Percentiles rank a stretch among this genome's conserved stretches.
Conservation (phyloP, 768 basidiomycete species). For the Suillus alpinus region DNA sequence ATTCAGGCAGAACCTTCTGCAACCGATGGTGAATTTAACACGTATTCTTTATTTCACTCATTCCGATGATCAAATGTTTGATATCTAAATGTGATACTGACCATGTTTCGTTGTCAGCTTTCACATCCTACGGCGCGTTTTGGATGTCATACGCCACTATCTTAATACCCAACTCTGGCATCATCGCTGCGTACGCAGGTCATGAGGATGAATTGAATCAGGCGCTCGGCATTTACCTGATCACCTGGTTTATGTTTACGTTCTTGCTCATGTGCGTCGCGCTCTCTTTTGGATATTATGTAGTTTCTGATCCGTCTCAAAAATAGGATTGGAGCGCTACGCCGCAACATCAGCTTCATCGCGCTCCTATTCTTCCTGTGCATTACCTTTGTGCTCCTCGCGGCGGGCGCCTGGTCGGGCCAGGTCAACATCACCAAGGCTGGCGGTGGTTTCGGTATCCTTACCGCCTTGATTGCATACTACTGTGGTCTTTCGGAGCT, state of each 20-base stretch:
- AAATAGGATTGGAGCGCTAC: constrained; percentile 46
- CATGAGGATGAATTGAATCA: constrained; percentile 40
- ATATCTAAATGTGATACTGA: background rate
- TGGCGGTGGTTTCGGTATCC: constrained; percentile 44
- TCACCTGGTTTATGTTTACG: constrained; percentile 73
- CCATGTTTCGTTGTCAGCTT: constrained; percentile 43
- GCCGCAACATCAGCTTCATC: constrained; percentile 48
- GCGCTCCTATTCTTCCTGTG: constrained; percentile 52
- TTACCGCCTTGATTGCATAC: constrained; percentile 47
- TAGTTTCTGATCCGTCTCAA: background rate
- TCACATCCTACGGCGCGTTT: constrained; percentile 82
- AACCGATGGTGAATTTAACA: background rate
- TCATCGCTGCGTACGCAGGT: constrained; percentile 48
- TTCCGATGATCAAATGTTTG: background rate
- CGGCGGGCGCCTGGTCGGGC: constrained; percentile 35
- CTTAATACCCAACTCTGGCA: constrained; percentile 66
- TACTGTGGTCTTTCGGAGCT: constrained; percentile 43
- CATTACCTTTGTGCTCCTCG: constrained; percentile 50
- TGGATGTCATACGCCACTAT: constrained; percentile 83
- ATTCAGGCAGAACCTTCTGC: background rate
- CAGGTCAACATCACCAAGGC: constrained; percentile 28
- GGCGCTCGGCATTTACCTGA: constrained; percentile 73
- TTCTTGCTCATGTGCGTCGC: constrained; percentile 59
- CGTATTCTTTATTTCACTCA: background rate
- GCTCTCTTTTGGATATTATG: background rate